Evolutionary conservation across 2,329 filamentous ascomycete genomes (phyloP), one percentile per base, ranked within the genome.

Genomic region (Hypomyces rosellus): DNA sequence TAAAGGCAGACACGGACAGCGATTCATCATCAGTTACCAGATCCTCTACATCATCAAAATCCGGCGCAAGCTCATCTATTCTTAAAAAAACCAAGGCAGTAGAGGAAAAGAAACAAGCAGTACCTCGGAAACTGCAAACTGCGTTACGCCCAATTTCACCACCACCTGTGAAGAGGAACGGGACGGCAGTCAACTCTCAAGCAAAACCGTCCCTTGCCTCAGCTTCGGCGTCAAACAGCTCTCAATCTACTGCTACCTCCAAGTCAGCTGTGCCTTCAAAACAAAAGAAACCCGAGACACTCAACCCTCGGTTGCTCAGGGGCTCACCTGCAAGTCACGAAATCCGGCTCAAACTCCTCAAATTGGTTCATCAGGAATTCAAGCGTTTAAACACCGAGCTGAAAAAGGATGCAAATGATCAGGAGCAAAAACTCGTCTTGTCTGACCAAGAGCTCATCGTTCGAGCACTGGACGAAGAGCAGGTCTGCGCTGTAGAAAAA

Each of bases 391-490:
- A 92, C 61, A 70, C 74, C 13, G 79, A 82, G 56, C 65, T 87
- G 2, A 72, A 72, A 45, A 81, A 78, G 49, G 72, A 73, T 40
- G 69, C 54, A 25, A 75, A 74, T 33, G 66, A 73, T 12, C 68
- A 74, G 6, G 76, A 79, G 16, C 70, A 74, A 39, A 63, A 65
- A 38, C 70, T 88, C 2, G 61, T 83, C 14, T 65, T 89, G 43
- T 78, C 77, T 1, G 74, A 81, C 1, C 82, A 88, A 61, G 78
- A 84, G 42, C 73, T 91, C 18, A 85, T 90, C 54, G 80, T 77
- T 57, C 73, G 81, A 54, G 81, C 82, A 1, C 71, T 92, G 1
- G 86, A 92, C 57, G 82, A 91, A 53, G 95, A 99, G 69, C 84
- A 95, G 63, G 80, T 80, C 34, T 72, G 82, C 7, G 90, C 90